Evolutionary conservation across 2,329 filamentous ascomycete genomes (phyloP).

Genomic region (Graphilbum fragrans): DNA sequence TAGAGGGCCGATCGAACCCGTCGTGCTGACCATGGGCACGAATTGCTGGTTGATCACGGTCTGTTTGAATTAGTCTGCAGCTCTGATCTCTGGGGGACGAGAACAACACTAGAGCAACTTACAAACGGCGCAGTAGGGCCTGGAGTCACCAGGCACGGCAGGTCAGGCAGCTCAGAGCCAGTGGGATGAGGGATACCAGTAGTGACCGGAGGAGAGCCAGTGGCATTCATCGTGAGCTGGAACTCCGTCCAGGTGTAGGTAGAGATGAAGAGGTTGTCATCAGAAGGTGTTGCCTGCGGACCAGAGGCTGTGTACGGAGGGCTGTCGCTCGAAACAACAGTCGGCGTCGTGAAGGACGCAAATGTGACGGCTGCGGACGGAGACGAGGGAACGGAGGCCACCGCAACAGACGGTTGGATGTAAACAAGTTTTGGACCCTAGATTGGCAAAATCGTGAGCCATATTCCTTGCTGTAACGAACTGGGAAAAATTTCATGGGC

Average conservation of each 20-base stretch:
- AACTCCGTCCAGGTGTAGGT: constrained; percentile 4
- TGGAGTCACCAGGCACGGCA: constrained; percentile 3
- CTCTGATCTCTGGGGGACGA: too few species aligned
- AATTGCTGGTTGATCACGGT: constrained; percentile 4
- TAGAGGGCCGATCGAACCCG: constrained; percentile 2
- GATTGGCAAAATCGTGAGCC: too few species aligned
- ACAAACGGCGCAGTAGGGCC: constrained; percentile 1
- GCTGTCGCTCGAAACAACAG: neutral
- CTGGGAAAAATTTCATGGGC: neutral
- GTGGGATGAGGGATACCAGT: constrained; percentile 2
- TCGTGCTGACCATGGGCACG: constrained; percentile 5
- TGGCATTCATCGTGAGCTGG: constrained; percentile 1
- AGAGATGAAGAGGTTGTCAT: constrained; percentile 3
- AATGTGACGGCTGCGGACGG: neutral
- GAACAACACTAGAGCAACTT: too few species aligned
- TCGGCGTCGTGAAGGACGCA: neutral
- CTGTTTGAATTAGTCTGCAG: too few species aligned
- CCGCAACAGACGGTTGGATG: neutral
- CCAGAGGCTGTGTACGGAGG: neutral
- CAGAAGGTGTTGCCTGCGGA: neutral
- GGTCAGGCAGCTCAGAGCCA: constrained; percentile 3
- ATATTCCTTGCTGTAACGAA: neutral
- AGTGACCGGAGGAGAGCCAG: constrained; percentile 1
- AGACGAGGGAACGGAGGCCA: neutral
- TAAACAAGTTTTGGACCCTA: neutral